Evolutionary conservation across 1,284 basidiomycete genomes (phyloP).

Genomic region (Mycena citricolor): DNA sequence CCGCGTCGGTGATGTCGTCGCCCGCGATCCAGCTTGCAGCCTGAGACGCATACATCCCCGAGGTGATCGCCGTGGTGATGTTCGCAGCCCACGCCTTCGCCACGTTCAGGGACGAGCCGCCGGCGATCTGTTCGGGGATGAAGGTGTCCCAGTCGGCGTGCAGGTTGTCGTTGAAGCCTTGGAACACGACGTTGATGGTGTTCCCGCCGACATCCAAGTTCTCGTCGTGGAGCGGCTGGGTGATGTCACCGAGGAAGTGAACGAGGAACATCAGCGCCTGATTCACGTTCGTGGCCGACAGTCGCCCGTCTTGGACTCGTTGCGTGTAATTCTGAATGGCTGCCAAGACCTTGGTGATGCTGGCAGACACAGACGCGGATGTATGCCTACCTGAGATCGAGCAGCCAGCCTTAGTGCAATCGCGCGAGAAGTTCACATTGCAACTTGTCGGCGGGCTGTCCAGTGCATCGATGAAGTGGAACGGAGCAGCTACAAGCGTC

Average conservation of each 20-base stretch:
- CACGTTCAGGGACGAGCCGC: constrained; percentile 30
- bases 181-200: constrained; percentile 34
- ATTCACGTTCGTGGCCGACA: not conserved
- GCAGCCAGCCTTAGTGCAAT: not conserved
- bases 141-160: constrained; percentile 41
- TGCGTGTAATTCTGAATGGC: constrained; percentile 3
- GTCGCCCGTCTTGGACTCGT: constrained; percentile 3
- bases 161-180: constrained; percentile 41
- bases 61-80: constrained; percentile 45
- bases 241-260: constrained; percentile 12
- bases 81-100: constrained; percentile 43
- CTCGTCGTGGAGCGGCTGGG: constrained; percentile 12
- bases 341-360: no score
- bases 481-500: not conserved
- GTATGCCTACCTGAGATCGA: no score
- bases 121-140: constrained; percentile 17
- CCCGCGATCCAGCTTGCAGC: constrained; percentile 47
- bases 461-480: constrained; percentile 7
- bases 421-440: not conserved
- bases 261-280: constrained; percentile 7
- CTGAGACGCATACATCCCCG: constrained; percentile 35
- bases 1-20: constrained; percentile 38
- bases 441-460: constrained; percentile 5
- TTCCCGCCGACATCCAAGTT: constrained; percentile 9
- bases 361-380: no score